phyloP scores from a whole-genome alignment of 768 basidiomycete species.

The Pleurotus tuoliensis region DNA sequence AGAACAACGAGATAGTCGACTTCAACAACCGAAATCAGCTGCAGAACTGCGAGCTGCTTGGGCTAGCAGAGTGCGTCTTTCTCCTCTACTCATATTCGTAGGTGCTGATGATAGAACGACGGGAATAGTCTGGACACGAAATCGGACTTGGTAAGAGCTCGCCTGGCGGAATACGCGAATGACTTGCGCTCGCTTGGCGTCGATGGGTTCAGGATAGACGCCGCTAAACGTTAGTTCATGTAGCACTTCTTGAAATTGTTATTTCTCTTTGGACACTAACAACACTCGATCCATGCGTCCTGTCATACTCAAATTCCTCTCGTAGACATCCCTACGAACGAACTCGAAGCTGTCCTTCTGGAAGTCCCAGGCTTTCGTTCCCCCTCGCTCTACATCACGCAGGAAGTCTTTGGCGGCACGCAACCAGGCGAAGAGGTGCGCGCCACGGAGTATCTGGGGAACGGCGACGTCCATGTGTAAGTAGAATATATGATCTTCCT shows the following conservation, averaged over 20 bases:
- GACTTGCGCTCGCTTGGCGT: conserved; percentile 59
- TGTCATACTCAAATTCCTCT: too few relatives aligned
- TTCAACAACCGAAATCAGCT: conserved; percentile 39
- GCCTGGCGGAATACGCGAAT: conserved; percentile 53
- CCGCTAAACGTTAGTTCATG: conserved; percentile 48
- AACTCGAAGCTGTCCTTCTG: neutral
- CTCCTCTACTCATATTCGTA: neutral
- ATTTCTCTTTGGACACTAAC: too few relatives aligned
- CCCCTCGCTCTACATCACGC: neutral
- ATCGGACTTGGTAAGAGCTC: conserved; percentile 50
- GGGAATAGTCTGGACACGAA: conserved; percentile 56
- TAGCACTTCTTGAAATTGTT: too few relatives aligned
- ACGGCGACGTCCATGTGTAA: neutral
- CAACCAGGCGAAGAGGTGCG: neutral
- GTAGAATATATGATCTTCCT: neutral
- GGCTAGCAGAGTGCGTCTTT: conserved; percentile 30
- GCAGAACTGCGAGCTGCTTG: conserved; percentile 31
- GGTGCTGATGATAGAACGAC: neutral
- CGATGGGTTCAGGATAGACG: conserved; percentile 60
- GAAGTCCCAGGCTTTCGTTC: neutral
- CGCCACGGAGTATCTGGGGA: neutral
- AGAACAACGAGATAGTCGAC: conserved; percentile 36
- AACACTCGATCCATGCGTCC: too few relatives aligned
- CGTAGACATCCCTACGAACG: neutral
- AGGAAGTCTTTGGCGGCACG: neutral